phyloP scores from a whole-genome alignment of 441 rosid species.

The Aleurites moluccanus region DNA sequence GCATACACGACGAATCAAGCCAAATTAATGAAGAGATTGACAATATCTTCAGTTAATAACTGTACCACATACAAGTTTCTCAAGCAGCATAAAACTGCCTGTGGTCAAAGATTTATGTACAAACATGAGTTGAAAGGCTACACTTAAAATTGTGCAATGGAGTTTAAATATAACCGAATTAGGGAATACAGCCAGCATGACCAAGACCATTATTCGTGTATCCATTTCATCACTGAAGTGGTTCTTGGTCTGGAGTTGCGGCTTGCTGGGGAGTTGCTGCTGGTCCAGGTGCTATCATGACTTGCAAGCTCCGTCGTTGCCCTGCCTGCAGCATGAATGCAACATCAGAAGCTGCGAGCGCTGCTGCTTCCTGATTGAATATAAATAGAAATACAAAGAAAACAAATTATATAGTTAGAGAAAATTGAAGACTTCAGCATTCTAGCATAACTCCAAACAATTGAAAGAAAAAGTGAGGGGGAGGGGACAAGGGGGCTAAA shows the following conservation, averaged over 20 bases:
- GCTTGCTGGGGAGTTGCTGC: conserved; percentile 49
- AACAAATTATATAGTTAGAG: neutral
- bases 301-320: conserved; percentile 67
- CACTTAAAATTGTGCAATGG: neutral
- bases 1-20: neutral
- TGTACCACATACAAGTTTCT: conserved; percentile 12
- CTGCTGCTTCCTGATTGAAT: conserved; percentile 80
- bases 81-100: conserved; percentile 15
- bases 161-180: conserved; percentile 4
- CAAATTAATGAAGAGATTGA: neutral
- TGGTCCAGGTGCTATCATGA: conserved; percentile 62
- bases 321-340: conserved; percentile 87
- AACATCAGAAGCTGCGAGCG: conserved; percentile 78
- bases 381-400: neutral
- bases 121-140: neutral
- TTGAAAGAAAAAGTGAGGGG: neutral
- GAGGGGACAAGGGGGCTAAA: neutral
- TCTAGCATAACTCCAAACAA: neutral
- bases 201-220: conserved; percentile 6
- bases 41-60: conserved; percentile 7
- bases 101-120: conserved; percentile 30
- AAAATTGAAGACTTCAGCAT: neutral
- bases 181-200: conserved; percentile 11
- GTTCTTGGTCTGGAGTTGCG: conserved; percentile 54
- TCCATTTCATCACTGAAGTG: conserved; percentile 30